Base-by-base conservation (phyloP, 164 flowering plant genomes). In the Magnolia sinica region DNA sequence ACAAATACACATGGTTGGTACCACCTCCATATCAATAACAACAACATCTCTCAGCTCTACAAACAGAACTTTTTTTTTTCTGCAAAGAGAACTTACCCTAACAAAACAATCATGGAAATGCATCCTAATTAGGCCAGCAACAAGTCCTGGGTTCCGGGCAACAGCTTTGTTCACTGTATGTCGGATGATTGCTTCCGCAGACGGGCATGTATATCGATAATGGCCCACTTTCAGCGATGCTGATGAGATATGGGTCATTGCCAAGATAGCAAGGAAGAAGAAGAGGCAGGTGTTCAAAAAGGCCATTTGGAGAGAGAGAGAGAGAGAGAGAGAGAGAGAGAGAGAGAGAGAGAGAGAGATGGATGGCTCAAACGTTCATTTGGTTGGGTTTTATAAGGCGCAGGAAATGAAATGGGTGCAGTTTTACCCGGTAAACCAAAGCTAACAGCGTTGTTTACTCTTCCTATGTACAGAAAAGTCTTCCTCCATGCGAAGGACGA, bases 81-180 rank as follows among this genome's bases (percentile, higher is more conserved):
- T 16, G 18, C 14, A 4, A 19, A 8, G 68, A 65, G 14, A 20
- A 65, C 77, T 23, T 49, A 89, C 94, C 80, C 92, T 85, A 2
- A 90, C 91, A 80, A 90, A 89, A 76, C 93, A 90, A 73, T 90
- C 94, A 76, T 89, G 94, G 83, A 89, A 90, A 77, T 90, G 91
- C 90, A 89, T 78, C 71, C 92, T 67, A 20, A 90, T 85, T 69
- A 90, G 88, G 3, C 90, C 91, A 64, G 91, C 91, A 61, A 82
- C 92, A 7, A 90, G 24, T 64, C 88, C 90, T 10, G 88, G 87
- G 76, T 89, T 84, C 1, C 64, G 11, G 1, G 87, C 72, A 22
- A 87, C 76, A 1, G 86, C 88, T 71, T 83, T 84, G 79, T 70
- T 71, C 8, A 91, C 91, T 1, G 82, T 83, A 8, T 72, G 80